A percentile compares a stretch with the other conserved stretches of the same genome.
Conservation (phyloP, 331 rosid species). For the Erythrophleum ivorense region DNA sequence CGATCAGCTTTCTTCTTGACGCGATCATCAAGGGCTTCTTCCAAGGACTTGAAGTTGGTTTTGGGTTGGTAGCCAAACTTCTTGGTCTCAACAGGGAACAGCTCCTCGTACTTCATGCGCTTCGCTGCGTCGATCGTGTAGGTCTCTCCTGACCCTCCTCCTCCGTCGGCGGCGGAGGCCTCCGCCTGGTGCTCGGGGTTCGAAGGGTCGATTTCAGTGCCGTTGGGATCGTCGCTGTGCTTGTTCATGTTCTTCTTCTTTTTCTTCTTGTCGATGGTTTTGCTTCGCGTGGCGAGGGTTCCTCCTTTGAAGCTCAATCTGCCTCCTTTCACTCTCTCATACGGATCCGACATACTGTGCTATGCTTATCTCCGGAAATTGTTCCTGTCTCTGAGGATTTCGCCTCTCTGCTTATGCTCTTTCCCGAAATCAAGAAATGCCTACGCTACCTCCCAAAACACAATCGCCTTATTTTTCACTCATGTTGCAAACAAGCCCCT, state of each 20-base stretch:
- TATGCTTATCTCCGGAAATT: background rate
- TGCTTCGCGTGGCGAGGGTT: slow-evolving; percentile 61
- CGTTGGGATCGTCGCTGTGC: background rate
- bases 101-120: slow-evolving; percentile 86
- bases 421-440: background rate
- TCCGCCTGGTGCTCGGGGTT: slow-evolving; percentile 3
- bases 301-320: slow-evolving; percentile 90
- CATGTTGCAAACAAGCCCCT: too few relatives aligned
- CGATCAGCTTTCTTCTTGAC: slow-evolving; percentile 98
- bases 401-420: background rate
- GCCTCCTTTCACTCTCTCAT: slow-evolving; percentile 66
- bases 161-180: background rate
- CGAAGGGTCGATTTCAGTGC: slow-evolving; percentile 35
- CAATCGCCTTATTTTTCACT: too few relatives aligned
- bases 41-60: slow-evolving; percentile 55
- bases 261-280: slow-evolving; percentile 64
- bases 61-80: slow-evolving; percentile 78
- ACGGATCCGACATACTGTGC: slow-evolving; percentile 73
- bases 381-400: background rate
- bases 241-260: slow-evolving; percentile 58
- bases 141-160: slow-evolving; percentile 40
- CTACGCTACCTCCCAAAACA: background rate
- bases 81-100: slow-evolving; percentile 86
- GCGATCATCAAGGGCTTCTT: slow-evolving; percentile 82
- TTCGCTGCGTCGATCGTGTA: slow-evolving; percentile 86